Evolutionary conservation across 2,329 filamentous ascomycete species (phyloP).

Genomic region (Massarina eburnea): DNA sequence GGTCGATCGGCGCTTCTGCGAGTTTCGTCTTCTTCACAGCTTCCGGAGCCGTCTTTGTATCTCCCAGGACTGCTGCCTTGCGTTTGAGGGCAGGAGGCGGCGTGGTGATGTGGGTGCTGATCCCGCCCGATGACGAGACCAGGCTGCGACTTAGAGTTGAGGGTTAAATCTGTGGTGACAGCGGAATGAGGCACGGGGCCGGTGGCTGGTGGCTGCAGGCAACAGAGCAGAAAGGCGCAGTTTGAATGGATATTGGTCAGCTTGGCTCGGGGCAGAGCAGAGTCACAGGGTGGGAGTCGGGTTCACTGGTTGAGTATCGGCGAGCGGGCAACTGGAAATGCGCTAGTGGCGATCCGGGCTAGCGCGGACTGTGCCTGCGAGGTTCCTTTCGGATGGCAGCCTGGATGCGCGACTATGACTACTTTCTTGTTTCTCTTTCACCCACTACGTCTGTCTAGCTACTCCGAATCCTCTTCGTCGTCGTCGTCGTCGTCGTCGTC

Average conservation of each 20-base stretch:
- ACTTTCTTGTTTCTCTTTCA: neutral
- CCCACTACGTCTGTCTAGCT: conserved; percentile 7
- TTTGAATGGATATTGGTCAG: conserved; percentile 28
- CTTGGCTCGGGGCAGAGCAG: conserved; percentile 7
- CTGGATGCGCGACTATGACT: neutral
- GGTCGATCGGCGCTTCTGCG: conserved; percentile 17
- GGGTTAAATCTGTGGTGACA: neutral
- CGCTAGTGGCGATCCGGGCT: too few species aligned
- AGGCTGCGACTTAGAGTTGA: conserved; percentile 27
- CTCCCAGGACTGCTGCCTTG: conserved; percentile 42
- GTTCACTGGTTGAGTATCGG: neutral
- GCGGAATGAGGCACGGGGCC: conserved; percentile 7
- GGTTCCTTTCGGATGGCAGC: too few species aligned
- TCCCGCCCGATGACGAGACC: conserved; percentile 46
- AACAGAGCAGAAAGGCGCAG: conserved; percentile 3
- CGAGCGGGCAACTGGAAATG: neutral
- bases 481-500: conserved; percentile 56
- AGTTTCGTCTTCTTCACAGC: conserved; percentile 36
- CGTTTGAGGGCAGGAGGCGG: conserved; percentile 41
- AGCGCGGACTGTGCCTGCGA: too few species aligned
- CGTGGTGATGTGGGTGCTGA: conserved; percentile 41
- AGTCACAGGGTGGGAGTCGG: conserved; percentile 22
- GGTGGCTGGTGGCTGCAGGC: conserved; percentile 13
- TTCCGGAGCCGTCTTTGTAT: conserved; percentile 26
- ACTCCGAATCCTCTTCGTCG: conserved; percentile 44